These are phyloP conservation scores for Pyrus bretschneideri DNA, from an alignment of 306 rosid species.

Conservation along the genomic window DNA sequence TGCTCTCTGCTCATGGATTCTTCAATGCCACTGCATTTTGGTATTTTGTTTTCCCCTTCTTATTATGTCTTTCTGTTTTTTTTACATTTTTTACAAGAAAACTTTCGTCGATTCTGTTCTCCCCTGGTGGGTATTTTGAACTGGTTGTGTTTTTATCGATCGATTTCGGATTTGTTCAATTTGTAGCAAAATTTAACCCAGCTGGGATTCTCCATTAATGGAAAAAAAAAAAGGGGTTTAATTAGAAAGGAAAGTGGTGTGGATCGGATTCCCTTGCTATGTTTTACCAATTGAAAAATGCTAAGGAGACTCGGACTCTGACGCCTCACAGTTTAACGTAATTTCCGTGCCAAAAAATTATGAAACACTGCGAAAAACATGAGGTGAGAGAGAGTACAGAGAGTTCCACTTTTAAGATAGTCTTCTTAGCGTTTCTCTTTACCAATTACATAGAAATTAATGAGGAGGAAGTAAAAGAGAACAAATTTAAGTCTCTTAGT, in stretches of 20 bases:
- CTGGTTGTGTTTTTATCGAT: background rate
- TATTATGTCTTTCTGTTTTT: background rate
- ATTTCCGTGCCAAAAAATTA: no score
- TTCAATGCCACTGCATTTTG: constrained; percentile 42
- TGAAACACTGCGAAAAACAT: no score
- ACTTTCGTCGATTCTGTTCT: background rate
- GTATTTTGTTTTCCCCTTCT: constrained; percentile 13
- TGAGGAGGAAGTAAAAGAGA: background rate
- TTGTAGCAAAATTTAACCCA: background rate
- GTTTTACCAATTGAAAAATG: background rate
- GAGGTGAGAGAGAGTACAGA: no score
- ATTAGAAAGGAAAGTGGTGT: background rate
- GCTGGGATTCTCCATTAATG: background rate
- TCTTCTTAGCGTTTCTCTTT: no score
- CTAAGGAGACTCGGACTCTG: no score
- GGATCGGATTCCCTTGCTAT: background rate
- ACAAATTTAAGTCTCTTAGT: background rate
- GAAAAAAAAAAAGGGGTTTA: background rate
- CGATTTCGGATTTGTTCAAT: background rate
- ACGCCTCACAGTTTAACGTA: no score
- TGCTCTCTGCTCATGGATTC: constrained; percentile 37
- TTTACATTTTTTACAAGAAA: background rate
- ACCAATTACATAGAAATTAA: background rate
- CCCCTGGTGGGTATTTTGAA: background rate
- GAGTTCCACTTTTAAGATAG: no score